Conservation (phyloP, 257 asterid genomes). For the Scutellaria galericulata region DNA sequence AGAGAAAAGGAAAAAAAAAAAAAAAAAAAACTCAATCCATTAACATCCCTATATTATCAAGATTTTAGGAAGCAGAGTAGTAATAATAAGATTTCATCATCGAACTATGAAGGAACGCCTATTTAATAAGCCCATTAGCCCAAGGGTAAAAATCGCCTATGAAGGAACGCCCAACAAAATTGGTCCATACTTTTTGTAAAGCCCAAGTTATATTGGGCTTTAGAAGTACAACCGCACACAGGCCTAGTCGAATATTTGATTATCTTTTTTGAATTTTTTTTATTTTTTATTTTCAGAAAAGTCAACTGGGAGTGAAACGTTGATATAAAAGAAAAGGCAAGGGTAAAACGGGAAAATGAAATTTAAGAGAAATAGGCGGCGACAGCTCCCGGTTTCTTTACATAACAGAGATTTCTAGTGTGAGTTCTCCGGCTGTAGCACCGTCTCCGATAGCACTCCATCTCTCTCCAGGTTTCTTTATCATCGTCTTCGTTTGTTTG, state of each 20-base stretch:
- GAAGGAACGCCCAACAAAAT: background rate
- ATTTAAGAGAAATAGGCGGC: background rate
- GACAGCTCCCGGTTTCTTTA: background rate
- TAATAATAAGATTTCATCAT: background rate
- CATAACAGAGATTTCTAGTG: background rate
- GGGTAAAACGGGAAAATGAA: slow-evolving; percentile 12
- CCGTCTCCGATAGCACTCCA: slow-evolving; percentile 16
- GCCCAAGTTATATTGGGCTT: slow-evolving; percentile 11
- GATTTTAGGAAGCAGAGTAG: background rate
- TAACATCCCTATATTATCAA: background rate
- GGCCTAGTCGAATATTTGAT: too few species aligned
- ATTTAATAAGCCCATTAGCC: background rate
- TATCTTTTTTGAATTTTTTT: too few species aligned
- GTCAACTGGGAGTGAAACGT: background rate
- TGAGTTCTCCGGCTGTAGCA: background rate
- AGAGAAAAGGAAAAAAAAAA: too few species aligned
- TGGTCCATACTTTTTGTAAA: background rate
- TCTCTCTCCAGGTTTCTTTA: slow-evolving; percentile 28
- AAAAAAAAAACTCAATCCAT: too few species aligned
- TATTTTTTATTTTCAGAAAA: background rate
- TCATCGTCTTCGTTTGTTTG: background rate
- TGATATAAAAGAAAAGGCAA: background rate
- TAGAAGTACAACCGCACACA: too few species aligned
- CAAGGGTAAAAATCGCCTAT: too few species aligned
- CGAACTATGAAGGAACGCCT: too few species aligned